These are phyloP conservation scores for Trichoderma arundinaceum DNA, from an alignment of 2,329 filamentous ascomycete species.

Conservation along the genomic window DNA sequence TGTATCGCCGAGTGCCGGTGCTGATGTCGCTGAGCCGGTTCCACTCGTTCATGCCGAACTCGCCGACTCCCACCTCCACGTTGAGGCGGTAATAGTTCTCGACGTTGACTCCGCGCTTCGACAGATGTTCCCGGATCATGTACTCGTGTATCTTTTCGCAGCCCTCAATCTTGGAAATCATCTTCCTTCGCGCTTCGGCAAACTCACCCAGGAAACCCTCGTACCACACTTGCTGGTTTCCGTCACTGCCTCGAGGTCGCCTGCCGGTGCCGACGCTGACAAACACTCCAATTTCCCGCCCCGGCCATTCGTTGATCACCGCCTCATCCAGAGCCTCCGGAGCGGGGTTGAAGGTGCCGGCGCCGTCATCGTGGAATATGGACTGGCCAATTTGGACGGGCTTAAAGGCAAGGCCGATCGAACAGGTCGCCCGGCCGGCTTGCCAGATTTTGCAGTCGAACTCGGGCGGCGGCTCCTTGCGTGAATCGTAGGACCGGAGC, in stretches of 20 bases:
- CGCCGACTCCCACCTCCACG: slow-evolving; percentile 92
- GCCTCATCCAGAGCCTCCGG: slow-evolving; percentile 89
- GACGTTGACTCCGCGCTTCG: slow-evolving; percentile 77
- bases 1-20: slow-evolving; percentile 85
- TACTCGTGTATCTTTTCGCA: slow-evolving; percentile 89
- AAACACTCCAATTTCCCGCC: slow-evolving; percentile 88
- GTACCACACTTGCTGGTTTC: slow-evolving; percentile 83
- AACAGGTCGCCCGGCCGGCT: slow-evolving; percentile 90
- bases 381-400: slow-evolving; percentile 93
- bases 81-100: slow-evolving; percentile 98
- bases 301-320: slow-evolving; percentile 91
- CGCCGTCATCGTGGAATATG: slow-evolving; percentile 90
- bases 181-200: slow-evolving; percentile 81
- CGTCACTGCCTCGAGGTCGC: slow-evolving; percentile 68
- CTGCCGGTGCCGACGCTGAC: slow-evolving; percentile 94
- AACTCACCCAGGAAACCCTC: slow-evolving; percentile 92
- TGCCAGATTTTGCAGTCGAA: slow-evolving; percentile 97
- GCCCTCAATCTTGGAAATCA: slow-evolving; percentile 92
- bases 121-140: slow-evolving; percentile 80
- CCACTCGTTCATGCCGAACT: slow-evolving; percentile 99
- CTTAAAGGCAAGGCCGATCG: slow-evolving; percentile 93
- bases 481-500: slow-evolving; percentile 92
- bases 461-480: slow-evolving; percentile 87
- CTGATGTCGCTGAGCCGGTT: slow-evolving; percentile 91
- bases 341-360: slow-evolving; percentile 89